phyloP scores from a whole-genome alignment of 495 filamentous ascomycete genomes.

The Articulospora tetracladia region DNA sequence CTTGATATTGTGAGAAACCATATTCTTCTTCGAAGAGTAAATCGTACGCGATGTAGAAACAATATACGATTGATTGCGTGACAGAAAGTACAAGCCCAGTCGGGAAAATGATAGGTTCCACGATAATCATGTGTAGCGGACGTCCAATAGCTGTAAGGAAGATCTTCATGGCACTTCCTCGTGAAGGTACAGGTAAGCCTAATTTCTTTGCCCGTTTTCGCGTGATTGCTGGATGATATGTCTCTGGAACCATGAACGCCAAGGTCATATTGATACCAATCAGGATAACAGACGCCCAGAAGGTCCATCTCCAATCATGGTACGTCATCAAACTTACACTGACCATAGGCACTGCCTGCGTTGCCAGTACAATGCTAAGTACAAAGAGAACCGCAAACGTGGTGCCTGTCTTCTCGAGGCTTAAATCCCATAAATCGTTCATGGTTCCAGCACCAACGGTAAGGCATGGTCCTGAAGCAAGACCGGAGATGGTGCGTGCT shows the following conservation, averaged over 20 bases:
- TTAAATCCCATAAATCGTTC: constrained; percentile 13
- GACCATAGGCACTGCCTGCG: constrained; percentile 5
- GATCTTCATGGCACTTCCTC: constrained; percentile 26
- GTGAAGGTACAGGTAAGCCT: constrained; percentile 29
- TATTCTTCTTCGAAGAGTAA: constrained; percentile 46
- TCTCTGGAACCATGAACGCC: constrained; percentile 46
- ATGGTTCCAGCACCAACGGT: constrained; percentile 51
- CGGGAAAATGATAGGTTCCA: constrained; percentile 61
- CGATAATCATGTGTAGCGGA: constrained; percentile 58
- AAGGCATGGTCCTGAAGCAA: constrained; percentile 47
- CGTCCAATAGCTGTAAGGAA: constrained; percentile 48
- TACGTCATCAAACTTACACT: constrained; percentile 16
- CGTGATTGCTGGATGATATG: constrained; percentile 55
- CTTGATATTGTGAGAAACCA: constrained; percentile 40
- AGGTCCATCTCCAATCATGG: constrained; percentile 59
- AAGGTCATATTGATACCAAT: constrained; percentile 34
- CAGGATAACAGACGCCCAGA: constrained; percentile 32
- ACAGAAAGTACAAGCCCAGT: constrained; percentile 57
- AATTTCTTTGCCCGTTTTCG: constrained; percentile 40
- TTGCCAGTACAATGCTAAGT: background rate
- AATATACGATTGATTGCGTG: constrained; percentile 58
- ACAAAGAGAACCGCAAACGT: constrained; percentile 7
- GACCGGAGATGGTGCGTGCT: constrained; percentile 56
- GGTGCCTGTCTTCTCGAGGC: constrained; percentile 8
- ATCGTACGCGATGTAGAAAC: constrained; percentile 61